These are phyloP conservation scores for Coniochaeta sp. DNA, from an alignment of 2,329 filamentous ascomycete genomes.

Conservation along the genomic window DNA sequence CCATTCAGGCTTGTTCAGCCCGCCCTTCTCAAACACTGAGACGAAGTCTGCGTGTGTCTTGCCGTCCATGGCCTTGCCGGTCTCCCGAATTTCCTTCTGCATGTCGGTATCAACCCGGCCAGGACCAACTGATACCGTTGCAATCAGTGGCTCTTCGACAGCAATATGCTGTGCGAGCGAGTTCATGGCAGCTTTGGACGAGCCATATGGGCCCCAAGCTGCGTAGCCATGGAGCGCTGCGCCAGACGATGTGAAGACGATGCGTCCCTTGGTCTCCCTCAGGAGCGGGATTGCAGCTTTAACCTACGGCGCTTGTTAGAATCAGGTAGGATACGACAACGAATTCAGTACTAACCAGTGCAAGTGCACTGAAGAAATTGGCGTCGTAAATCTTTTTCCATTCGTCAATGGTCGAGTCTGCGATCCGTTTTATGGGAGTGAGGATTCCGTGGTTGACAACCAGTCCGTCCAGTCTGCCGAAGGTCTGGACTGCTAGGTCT, in stretches of 20 bases:
- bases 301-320: slow-evolving; percentile 38
- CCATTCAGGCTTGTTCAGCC: slow-evolving; percentile 72
- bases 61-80: slow-evolving; percentile 40
- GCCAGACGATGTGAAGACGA: slow-evolving; percentile 75
- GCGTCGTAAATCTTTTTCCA: slow-evolving; percentile 73
- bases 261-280: slow-evolving; percentile 58
- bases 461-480: slow-evolving; percentile 69
- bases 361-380: slow-evolving; percentile 80
- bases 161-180: slow-evolving; percentile 67
- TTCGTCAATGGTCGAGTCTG: slow-evolving; percentile 57
- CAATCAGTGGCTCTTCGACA: slow-evolving; percentile 70
- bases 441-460: slow-evolving; percentile 85
- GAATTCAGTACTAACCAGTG: slow-evolving; percentile 49
- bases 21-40: slow-evolving; percentile 60
- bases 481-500: slow-evolving; percentile 56
- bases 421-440: slow-evolving; percentile 65
- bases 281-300: slow-evolving; percentile 64
- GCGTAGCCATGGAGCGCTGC: slow-evolving; percentile 60
- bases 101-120: slow-evolving; percentile 85
- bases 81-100: slow-evolving; percentile 73
- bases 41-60: slow-evolving; percentile 61
- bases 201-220: slow-evolving; percentile 75
- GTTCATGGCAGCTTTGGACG: slow-evolving; percentile 77
- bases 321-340: background rate
- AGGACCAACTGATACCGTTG: slow-evolving; percentile 64